Percentiles rank a stretch among this genome's conserved stretches.
phyloP scores from a whole-genome alignment of 148 eudicot species.

The Chenopodium formosanum region DNA sequence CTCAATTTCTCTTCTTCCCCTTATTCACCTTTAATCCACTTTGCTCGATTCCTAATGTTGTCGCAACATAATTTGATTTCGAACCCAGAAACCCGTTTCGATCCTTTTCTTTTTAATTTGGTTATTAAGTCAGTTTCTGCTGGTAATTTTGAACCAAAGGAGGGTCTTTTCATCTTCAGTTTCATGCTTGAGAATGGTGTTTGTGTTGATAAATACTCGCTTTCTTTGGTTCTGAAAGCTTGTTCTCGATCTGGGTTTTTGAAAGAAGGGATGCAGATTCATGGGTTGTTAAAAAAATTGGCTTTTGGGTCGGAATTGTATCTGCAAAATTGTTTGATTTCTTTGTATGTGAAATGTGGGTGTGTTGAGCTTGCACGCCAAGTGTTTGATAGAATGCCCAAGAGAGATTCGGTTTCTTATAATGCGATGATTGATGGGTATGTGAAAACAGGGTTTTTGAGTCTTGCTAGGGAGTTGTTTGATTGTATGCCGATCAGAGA shows the following conservation, averaged over 20 bases:
- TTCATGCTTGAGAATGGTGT: slow-evolving; percentile 55
- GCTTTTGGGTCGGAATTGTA: slow-evolving; percentile 57
- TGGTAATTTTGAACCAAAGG: slow-evolving; percentile 41
- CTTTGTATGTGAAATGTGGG: slow-evolving; percentile 55
- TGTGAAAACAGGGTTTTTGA: slow-evolving; percentile 54
- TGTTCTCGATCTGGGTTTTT: slow-evolving; percentile 50
- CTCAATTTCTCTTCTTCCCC: slow-evolving; percentile 49
- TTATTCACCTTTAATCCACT: slow-evolving; percentile 39
- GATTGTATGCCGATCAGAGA: slow-evolving; percentile 46
- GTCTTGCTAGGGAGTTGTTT: slow-evolving; percentile 50
- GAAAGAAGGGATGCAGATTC: slow-evolving; percentile 73
- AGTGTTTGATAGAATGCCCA: slow-evolving; percentile 59
- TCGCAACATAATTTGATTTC: slow-evolving; percentile 19
- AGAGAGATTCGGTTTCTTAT: slow-evolving; percentile 56
- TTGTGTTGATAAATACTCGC: slow-evolving; percentile 58
- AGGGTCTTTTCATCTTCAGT: slow-evolving; percentile 44
- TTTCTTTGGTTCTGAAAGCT: slow-evolving; percentile 66
- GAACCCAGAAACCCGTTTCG: slow-evolving; percentile 9
- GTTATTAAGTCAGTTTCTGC: slow-evolving; percentile 57
- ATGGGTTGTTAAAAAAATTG: slow-evolving; percentile 56
- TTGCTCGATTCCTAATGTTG: slow-evolving; percentile 55
- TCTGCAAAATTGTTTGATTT: slow-evolving; percentile 64
- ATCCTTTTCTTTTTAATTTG: slow-evolving; percentile 70
- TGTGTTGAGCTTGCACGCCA: slow-evolving; percentile 45
- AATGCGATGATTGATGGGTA: slow-evolving; percentile 77